A percentile compares a stretch with the other conserved stretches of the same genome.
phyloP scores from a whole-genome alignment of 441 rosid genomes.

The Gossypium davidsonii region DNA sequence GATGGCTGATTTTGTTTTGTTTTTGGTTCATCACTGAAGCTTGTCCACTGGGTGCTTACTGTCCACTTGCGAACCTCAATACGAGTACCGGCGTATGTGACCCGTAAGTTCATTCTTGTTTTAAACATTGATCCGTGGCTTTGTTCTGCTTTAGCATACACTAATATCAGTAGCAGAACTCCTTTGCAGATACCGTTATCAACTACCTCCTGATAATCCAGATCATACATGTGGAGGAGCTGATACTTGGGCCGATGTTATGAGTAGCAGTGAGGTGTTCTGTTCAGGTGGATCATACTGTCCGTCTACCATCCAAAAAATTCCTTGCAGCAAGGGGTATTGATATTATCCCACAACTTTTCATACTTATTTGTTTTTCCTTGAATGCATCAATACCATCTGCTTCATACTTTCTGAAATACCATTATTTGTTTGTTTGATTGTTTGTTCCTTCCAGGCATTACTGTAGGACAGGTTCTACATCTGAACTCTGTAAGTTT shows the following conservation, averaged over 20 bases:
- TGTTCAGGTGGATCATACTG: conserved; percentile 90
- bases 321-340: conserved; percentile 83
- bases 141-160: conserved; percentile 22
- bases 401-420: background rate
- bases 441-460: conserved; percentile 41
- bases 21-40: conserved; percentile 37
- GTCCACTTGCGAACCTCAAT: conserved; percentile 64
- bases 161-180: conserved; percentile 42
- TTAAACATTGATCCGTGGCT: background rate
- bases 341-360: conserved; percentile 32
- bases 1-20: conserved; percentile 6
- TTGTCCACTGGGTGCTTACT: conserved; percentile 85
- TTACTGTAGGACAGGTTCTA: conserved; percentile 88
- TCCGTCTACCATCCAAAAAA: conserved; percentile 62
- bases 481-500: conserved; percentile 46
- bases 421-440: conserved; percentile 11
- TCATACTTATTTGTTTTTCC: background rate
- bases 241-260: conserved; percentile 76
- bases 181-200: conserved; percentile 73
- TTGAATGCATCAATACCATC: background rate
- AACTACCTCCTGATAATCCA: conserved; percentile 61
- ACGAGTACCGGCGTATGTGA: conserved; percentile 70
- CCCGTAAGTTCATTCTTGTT: conserved; percentile 60
- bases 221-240: conserved; percentile 91
- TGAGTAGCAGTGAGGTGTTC: conserved; percentile 67